phyloP scores from a whole-genome alignment of 2,329 filamentous ascomycete species.

The Dendrostoma leiphaemia region DNA sequence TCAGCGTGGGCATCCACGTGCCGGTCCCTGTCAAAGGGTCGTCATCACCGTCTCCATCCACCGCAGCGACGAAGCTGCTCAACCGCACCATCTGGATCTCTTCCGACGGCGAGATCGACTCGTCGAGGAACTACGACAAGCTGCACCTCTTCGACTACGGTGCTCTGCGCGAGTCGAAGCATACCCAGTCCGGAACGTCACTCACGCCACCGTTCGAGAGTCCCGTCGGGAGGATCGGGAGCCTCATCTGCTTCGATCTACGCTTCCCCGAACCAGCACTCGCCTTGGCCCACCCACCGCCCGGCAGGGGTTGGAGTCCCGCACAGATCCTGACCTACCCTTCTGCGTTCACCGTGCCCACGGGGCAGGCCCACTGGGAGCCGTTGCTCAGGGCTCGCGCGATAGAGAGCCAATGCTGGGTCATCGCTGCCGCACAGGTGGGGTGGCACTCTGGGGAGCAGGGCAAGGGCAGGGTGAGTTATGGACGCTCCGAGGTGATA shows the following conservation, averaged over 20 bases:
- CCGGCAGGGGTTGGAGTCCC: constrained; percentile 31
- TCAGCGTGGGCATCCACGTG: constrained; percentile 88
- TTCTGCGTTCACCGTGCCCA: constrained; percentile 85
- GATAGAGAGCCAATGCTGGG: constrained; percentile 85
- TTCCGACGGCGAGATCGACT: constrained; percentile 39
- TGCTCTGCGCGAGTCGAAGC: constrained; percentile 35
- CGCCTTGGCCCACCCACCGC: constrained; percentile 51
- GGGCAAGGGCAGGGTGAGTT: constrained; percentile 59
- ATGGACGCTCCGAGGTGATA: constrained; percentile 82
- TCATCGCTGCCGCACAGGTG: constrained; percentile 81
- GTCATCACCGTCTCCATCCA: constrained; percentile 19
- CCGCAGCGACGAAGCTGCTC: constrained; percentile 36
- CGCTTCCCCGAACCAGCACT: constrained; percentile 77
- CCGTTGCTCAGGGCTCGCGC: constrained; percentile 74
- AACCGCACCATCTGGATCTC: constrained; percentile 55
- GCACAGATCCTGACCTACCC: constrained; percentile 84
- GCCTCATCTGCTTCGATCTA: constrained; percentile 88
- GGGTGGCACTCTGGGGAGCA: constrained; percentile 61
- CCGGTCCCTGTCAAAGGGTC: constrained; percentile 44
- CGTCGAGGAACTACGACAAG: constrained; percentile 69
- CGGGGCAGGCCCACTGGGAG: constrained; percentile 85
- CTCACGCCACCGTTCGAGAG: constrained; percentile 72
- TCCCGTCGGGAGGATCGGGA: constrained; percentile 70
- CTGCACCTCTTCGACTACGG: constrained; percentile 82
- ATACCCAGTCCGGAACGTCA: constrained; percentile 47